Evolutionary conservation across 1,139 yeast genomes (phyloP), one percentile per base, ranked within the genome.

Genomic region (Blastobotrys niveus): DNA sequence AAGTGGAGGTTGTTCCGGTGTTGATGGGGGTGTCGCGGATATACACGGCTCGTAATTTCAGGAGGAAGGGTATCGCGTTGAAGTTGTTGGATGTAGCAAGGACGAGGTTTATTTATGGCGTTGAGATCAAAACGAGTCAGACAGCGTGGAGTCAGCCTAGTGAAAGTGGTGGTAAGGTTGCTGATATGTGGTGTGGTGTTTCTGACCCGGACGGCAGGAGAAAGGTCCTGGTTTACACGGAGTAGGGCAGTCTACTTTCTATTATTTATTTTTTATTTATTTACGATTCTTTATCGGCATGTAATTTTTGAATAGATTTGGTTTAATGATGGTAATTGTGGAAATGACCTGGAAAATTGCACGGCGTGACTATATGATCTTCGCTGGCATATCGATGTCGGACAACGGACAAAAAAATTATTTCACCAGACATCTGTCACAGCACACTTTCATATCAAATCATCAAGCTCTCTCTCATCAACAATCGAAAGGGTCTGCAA

Each of bases 71-170:
- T 0, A 61, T 81, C 14, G 84, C 77, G 0, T 48, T 56, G 3
- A 53, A 54, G 24, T 55, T 82, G 43, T 61, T 82, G 6, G 57
- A 70, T 2, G 57, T 66, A 1, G 73, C 77, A 0, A 55, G 68
- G 35, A 53, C 56, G 1, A 55, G 73, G 41, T 66, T 76, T 32
- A 61, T 80, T 2, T 80, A 79, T 56, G 88, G 88, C 0, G 55
- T 74, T 35, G 47, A 27, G 0, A 55, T 82, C 12, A 60, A 60
- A 1, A 70, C 61, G 45, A 48, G 47, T 3, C 71, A 76, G 45
- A 63, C 82, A 1, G 83, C 79, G 0, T 82, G 85, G 73, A 80
- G 87, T 45, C 91, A 82, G 59, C 89, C 89, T 0, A 78, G 84
- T 52, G 72, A 69, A 33, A 66, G 72, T 30, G 91, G 91, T 0